phyloP scores from a whole-genome alignment of 108 stramenopile genomes.

The Nitzschia inconspicua region DNA sequence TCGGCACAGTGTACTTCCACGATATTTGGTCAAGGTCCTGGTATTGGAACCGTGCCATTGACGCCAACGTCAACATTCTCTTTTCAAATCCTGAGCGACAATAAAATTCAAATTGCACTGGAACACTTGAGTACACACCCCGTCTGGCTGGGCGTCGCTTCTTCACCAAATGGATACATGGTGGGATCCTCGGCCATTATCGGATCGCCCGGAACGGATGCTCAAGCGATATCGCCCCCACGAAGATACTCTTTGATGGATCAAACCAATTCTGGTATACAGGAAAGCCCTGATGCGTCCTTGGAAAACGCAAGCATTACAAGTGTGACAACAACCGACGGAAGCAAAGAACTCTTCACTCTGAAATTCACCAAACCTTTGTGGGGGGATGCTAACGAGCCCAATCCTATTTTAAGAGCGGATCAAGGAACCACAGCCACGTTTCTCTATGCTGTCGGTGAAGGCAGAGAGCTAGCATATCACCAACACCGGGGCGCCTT shows the following conservation, averaged over 20 bases:
- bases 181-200: slow-evolving; percentile 45
- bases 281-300: not conserved
- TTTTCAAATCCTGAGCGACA: slow-evolving; percentile 10
- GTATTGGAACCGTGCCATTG: slow-evolving; percentile 4
- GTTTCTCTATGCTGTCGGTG: slow-evolving; percentile 44
- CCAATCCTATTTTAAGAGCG: slow-evolving; percentile 16
- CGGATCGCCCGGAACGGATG: slow-evolving; percentile 23
- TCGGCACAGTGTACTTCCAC: slow-evolving; percentile 4
- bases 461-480: slow-evolving; percentile 29
- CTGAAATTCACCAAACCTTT: slow-evolving; percentile 3
- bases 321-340: slow-evolving; percentile 3
- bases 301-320: slow-evolving; percentile 14
- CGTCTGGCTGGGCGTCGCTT: slow-evolving; percentile 41
- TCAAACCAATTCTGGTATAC: not conserved
- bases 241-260: slow-evolving; percentile 4
- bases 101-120: slow-evolving; percentile 11
- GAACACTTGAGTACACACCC: slow-evolving; percentile 1
- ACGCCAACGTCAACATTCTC: slow-evolving; percentile 11
- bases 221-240: not conserved
- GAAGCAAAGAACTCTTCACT: not conserved
- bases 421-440: slow-evolving; percentile 16
- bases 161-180: slow-evolving; percentile 37
- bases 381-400: no score
- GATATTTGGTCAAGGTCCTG: slow-evolving; percentile 3
- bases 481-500: slow-evolving; percentile 35